These are phyloP conservation scores for Cryptococcus neoformans DNA, from an alignment of 1,284 basidiomycete species.

Conservation along the genomic window DNA sequence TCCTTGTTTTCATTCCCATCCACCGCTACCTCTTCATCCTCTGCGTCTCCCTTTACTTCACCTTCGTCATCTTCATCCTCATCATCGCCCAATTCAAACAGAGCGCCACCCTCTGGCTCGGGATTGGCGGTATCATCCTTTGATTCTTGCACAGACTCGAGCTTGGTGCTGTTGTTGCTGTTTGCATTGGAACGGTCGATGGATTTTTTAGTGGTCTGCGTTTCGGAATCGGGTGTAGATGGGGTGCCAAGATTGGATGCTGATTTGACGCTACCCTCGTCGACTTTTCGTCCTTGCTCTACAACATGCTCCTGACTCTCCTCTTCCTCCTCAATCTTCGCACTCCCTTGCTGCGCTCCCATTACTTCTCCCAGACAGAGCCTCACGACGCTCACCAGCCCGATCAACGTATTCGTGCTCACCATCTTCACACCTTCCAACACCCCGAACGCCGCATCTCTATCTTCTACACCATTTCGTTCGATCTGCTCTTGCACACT, in stretches of 20 bases:
- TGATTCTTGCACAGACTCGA: too few species aligned
- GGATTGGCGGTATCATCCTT: not conserved
- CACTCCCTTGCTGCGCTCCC: too few species aligned
- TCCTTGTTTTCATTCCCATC: too few species aligned
- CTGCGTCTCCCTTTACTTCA: not conserved
- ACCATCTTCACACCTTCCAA: slow-evolving; percentile 33
- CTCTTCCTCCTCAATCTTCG: too few species aligned
- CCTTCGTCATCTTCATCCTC: not conserved
- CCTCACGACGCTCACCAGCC: slow-evolving; percentile 28
- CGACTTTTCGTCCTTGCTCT: too few species aligned
- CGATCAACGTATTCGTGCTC: slow-evolving; percentile 40
- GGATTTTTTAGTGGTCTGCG: too few species aligned
- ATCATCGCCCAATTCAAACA: not conserved
- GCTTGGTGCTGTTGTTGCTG: too few species aligned
- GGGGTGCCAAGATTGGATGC: too few species aligned
- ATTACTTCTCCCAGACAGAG: slow-evolving; percentile 10
- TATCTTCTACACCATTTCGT: slow-evolving; percentile 3
- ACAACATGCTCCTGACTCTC: too few species aligned
- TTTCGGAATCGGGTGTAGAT: too few species aligned
- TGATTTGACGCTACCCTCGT: too few species aligned
- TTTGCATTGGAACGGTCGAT: too few species aligned
- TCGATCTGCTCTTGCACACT: not conserved
- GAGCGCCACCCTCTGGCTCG: not conserved
- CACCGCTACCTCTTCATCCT: not conserved
- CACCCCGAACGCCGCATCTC: slow-evolving; percentile 39